These are phyloP conservation scores for Paspalum vaginatum DNA, from an alignment of 176 grass and related monocot genomes.

Conservation along the genomic window DNA sequence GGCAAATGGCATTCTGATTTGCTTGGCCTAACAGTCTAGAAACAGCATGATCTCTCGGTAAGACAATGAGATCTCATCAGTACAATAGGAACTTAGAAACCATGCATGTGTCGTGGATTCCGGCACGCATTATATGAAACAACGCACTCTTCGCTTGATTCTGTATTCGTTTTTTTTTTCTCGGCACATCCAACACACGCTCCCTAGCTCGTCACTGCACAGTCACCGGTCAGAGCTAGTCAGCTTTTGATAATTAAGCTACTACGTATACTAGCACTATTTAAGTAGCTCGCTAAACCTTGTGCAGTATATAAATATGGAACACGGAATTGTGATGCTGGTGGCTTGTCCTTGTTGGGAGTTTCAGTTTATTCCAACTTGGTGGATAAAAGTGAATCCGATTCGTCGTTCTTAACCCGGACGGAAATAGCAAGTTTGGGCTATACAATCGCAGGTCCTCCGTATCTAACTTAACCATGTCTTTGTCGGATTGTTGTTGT, in stretches of 20 bases:
- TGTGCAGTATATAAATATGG: too few relatives aligned
- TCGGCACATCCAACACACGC: too few relatives aligned
- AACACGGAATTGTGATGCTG: neutral
- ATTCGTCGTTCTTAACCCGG: neutral
- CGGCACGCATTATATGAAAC: neutral
- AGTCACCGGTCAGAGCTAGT: neutral
- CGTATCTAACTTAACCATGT: slow-evolving; percentile 10
- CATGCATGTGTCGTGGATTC: neutral
- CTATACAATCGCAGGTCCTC: neutral
- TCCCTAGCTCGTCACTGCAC: neutral
- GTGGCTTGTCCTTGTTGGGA: slow-evolving; percentile 17
- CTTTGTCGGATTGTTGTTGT: too few relatives aligned
- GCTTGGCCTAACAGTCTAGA: neutral
- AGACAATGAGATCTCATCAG: neutral
- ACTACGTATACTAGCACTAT: too few relatives aligned
- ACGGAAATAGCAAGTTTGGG: neutral
- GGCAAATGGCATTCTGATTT: neutral
- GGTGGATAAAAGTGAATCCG: too few relatives aligned
- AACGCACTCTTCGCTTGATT: too few relatives aligned
- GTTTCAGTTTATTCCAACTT: neutral
- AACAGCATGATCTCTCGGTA: neutral
- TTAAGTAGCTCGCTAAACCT: neutral
- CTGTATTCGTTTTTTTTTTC: too few relatives aligned
- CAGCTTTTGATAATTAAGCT: neutral
- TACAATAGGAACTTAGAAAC: neutral